Percentiles rank a stretch among this genome's conserved stretches.
phyloP scores from a whole-genome alignment of 768 basidiomycete genomes.

The Holtermanniella nyarrowii region DNA sequence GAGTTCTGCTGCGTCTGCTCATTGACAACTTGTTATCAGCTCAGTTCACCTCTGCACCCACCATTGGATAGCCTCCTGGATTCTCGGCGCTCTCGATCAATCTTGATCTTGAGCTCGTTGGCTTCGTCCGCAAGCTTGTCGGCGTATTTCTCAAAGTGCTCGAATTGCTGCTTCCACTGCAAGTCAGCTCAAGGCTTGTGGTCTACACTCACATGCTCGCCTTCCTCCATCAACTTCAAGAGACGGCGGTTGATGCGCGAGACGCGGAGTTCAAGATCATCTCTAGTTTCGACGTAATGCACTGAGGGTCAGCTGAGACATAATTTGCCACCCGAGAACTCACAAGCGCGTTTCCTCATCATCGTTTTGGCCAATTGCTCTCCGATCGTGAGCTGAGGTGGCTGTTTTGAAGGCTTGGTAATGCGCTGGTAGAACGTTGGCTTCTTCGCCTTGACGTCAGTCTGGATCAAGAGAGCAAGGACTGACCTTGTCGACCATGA shows the following conservation, averaged over 20 bases:
- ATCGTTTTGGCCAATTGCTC: conserved; percentile 79
- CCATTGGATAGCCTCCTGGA: conserved; percentile 60
- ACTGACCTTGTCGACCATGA: conserved; percentile 69
- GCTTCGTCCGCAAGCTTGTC: conserved; percentile 70
- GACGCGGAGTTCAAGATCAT: conserved; percentile 77
- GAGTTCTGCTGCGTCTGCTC: conserved; percentile 16
- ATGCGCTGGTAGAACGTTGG: conserved; percentile 79
- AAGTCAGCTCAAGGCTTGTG: conserved; percentile 59
- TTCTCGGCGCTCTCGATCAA: conserved; percentile 83
- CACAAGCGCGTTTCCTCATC: conserved; percentile 70
- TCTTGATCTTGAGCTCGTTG: conserved; percentile 69
- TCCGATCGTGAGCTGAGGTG: conserved; percentile 62
- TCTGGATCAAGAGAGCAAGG: not conserved
- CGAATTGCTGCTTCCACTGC: conserved; percentile 80
- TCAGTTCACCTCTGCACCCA: conserved; percentile 56
- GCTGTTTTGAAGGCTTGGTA: conserved; percentile 56
- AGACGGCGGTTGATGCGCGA: conserved; percentile 26
- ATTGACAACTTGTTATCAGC: conserved; percentile 4
- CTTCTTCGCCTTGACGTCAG: conserved; percentile 62
- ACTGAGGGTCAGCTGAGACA: too few species aligned
- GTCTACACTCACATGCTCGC: conserved; percentile 39
- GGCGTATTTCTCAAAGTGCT: conserved; percentile 86
- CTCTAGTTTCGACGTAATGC: conserved; percentile 84
- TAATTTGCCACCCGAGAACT: conserved; percentile 5
- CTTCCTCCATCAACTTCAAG: conserved; percentile 25